These are phyloP conservation scores for Conoideocrella luteorostrata DNA, from an alignment of 2,329 filamentous ascomycete species.

Conservation along the genomic window DNA sequence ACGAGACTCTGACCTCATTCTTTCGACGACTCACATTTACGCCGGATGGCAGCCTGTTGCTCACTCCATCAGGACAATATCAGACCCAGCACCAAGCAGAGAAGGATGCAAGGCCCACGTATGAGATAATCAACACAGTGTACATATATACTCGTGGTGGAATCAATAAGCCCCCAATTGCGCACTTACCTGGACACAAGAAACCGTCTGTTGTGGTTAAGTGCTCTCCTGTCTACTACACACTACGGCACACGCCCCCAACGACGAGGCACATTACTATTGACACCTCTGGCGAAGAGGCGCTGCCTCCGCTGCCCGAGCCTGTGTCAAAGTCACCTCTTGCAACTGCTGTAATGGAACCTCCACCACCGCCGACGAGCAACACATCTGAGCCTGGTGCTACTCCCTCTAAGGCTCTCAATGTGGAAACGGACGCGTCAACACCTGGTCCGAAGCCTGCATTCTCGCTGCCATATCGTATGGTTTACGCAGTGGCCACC, in stretches of 20 bases:
- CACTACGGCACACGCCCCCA: conserved; percentile 60
- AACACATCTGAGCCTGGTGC: conserved; percentile 40
- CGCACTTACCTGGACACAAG: conserved; percentile 93
- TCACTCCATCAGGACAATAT: conserved; percentile 93
- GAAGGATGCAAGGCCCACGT: conserved; percentile 64
- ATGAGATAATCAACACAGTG: conserved; percentile 92
- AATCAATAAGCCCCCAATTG: conserved; percentile 92
- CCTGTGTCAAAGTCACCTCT: conserved; percentile 60
- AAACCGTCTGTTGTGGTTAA: conserved; percentile 95
- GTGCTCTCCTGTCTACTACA: conserved; percentile 88
- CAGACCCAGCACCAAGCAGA: conserved; percentile 66
- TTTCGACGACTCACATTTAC: conserved; percentile 92
- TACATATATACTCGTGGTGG: conserved; percentile 97
- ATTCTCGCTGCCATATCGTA: conserved; percentile 83
- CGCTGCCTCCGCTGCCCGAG: conserved; percentile 78
- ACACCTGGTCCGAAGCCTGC: conserved; percentile 59
- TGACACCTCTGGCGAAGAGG: conserved; percentile 82
- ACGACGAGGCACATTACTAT: conserved; percentile 86
- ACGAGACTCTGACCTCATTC: conserved; percentile 95
- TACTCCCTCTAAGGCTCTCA: conserved; percentile 45
- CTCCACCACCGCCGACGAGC: conserved; percentile 60
- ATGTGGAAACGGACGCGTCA: conserved; percentile 38
- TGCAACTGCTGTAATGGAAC: conserved; percentile 67
- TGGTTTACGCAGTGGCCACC: conserved; percentile 94
- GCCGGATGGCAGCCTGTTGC: conserved; percentile 85